Conservation (phyloP, 1,284 basidiomycete genomes). For the Paramarasmius palmivorus region DNA sequence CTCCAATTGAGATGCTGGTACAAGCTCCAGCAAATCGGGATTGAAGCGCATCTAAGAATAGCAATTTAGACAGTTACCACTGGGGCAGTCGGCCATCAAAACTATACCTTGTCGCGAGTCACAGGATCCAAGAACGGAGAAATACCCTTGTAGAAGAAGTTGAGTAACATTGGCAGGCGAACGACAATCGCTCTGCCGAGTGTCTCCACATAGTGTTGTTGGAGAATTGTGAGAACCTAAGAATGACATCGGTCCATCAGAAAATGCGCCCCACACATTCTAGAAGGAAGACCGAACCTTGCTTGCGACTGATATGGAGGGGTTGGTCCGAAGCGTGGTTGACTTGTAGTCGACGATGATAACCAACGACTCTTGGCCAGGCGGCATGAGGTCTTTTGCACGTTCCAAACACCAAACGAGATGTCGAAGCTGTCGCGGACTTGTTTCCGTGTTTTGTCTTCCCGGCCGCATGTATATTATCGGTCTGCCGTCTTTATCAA, state of each 20-base stretch:
- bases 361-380: conserved; percentile 76
- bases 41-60: conserved; percentile 80
- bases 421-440: conserved; percentile 78
- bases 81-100: background rate
- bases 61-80: too few species aligned
- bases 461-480: conserved; percentile 86
- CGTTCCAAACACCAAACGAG: conserved; percentile 86
- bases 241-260: conserved; percentile 3
- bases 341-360: conserved; percentile 86
- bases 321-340: conserved; percentile 78
- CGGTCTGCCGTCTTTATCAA: conserved; percentile 80
- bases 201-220: conserved; percentile 90
- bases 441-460: conserved; percentile 76
- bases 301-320: conserved; percentile 74
- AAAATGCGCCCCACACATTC: background rate
- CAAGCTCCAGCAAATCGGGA: conserved; percentile 74
- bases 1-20: conserved; percentile 78
- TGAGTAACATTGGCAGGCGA: conserved; percentile 79
- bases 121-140: conserved; percentile 88
- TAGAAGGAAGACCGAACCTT: conserved; percentile 44
- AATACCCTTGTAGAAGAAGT: conserved; percentile 87
- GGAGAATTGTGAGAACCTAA: conserved; percentile 78
- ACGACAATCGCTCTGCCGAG: conserved; percentile 85
- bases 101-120: conserved; percentile 79
- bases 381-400: conserved; percentile 84